Base-by-base conservation (phyloP, 2,329 filamentous ascomycete genomes). In the Coniochaeta pulveracea region DNA sequence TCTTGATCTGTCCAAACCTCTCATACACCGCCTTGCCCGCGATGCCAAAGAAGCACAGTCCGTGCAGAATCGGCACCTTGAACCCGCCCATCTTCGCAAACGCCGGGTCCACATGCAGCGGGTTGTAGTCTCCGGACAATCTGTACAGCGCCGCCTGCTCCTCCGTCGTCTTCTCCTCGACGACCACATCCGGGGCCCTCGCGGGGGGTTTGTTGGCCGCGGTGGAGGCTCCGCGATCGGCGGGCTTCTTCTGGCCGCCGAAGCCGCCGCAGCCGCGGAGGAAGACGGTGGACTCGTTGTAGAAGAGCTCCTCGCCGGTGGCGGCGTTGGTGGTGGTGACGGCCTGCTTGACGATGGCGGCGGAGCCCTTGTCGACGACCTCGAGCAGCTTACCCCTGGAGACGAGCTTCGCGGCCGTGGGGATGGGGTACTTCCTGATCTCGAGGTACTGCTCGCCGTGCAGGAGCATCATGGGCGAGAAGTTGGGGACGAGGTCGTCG, bases 381-480 rank as follows among this genome's bases (percentile, higher is more conserved):
- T 98, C 91, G 40, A 98, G 74, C 37, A 98, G 78, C 55, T 78
- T 79, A 38, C 77, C 81, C 51, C 77, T 75, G 37, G 81, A 85
- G 47, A 83, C 58, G 32, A 93, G 78, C 37, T 76, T 79, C 33
- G 73, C 86, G 35, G 78, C 72, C 19, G 88, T 95, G 22, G 89
- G 89, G 48, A 96, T 82, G 25, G 91, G 91, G 64, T 78, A 93
- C 58, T 89, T 85, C 54, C 80, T 77, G 51, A 98, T 73, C 62
- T 98, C 91, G 43, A 98, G 84, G 63, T 88, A 98, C 60, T 98
- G 91, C 69, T 98, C 91, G 53, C 91, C 91, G 64, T 98, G 91
- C 16, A 98, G 80, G 33, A 98, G 76, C 86, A 95, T 95, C 85
- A 94, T 95, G 40, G 88, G 89, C 23, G 76, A 85, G 69, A 95